Conservation (phyloP, 192 early-diverging fungal species). For the Thoreauomyces humboldtii region DNA sequence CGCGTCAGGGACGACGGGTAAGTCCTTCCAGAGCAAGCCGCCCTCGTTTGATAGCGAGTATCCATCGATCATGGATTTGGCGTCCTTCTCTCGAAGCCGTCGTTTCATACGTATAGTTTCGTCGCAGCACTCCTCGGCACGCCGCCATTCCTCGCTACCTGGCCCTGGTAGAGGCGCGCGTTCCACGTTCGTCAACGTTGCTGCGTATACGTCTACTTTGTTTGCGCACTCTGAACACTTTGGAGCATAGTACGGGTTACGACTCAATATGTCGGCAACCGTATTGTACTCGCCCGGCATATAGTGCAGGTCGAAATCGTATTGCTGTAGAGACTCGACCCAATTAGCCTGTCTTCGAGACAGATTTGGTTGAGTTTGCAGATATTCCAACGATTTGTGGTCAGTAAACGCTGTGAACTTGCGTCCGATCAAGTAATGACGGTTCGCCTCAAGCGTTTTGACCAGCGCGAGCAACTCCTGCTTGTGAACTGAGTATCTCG, state of each 20-base stretch:
- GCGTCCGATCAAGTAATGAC: neutral
- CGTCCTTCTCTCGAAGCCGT: too few species aligned
- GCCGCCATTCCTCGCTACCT: too few species aligned
- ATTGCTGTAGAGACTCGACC: constrained; percentile 11
- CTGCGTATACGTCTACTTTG: neutral
- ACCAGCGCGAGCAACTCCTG: constrained; percentile 26
- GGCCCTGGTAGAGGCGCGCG: too few species aligned
- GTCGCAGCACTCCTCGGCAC: too few species aligned
- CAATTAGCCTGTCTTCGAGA: constrained; percentile 37
- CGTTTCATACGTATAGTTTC: too few species aligned
- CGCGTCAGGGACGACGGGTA: too few species aligned
- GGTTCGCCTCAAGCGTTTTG: neutral
- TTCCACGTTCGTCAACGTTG: neutral
- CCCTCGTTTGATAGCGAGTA: too few species aligned
- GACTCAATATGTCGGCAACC: constrained; percentile 31
- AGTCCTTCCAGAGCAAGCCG: too few species aligned
- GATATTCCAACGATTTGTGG: constrained; percentile 45
- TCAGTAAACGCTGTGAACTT: constrained; percentile 1
- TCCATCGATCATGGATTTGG: too few species aligned
- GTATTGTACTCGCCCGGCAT: constrained; percentile 31
- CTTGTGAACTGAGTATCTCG: constrained; percentile 15
- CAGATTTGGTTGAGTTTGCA: constrained; percentile 24
- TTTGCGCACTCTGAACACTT: neutral
- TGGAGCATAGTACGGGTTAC: constrained; percentile 6
- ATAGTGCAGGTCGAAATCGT: constrained; percentile 20